phyloP scores from a whole-genome alignment of 345 rosid genomes.

The Heritiera littoralis region DNA sequence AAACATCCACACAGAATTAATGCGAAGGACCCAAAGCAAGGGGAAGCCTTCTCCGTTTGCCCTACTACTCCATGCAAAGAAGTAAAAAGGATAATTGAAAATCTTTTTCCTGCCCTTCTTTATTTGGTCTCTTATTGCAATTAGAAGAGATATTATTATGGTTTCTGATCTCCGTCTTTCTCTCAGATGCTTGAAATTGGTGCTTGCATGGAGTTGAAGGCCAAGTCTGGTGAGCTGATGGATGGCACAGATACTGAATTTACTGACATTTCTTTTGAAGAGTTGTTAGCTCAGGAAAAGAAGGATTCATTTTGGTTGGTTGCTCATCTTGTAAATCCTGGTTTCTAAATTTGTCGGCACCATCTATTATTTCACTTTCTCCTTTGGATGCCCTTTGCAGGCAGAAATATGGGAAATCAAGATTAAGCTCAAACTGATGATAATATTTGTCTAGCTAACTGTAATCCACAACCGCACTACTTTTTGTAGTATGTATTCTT shows the following conservation, averaged over 20 bases:
- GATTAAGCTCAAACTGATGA: constrained; percentile 42
- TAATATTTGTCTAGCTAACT: constrained; percentile 7
- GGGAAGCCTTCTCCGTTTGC: too few relatives aligned
- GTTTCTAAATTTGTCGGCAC: not conserved
- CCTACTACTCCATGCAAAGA: not conserved
- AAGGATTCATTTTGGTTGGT: constrained; percentile 85
- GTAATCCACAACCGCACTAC: not conserved
- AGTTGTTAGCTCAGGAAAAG: constrained; percentile 86
- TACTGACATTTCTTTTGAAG: constrained; percentile 82
- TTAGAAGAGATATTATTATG: not conserved
- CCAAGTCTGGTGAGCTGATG: constrained; percentile 41
- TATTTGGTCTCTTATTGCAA: constrained; percentile 5
- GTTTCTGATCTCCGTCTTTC: constrained; percentile 21
- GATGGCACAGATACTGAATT: constrained; percentile 46
- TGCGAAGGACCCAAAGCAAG: too few relatives aligned
- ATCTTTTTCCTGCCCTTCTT: not conserved
- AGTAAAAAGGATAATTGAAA: not conserved
- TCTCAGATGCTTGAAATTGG: constrained; percentile 74
- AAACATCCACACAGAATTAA: too few relatives aligned
- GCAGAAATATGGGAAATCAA: constrained; percentile 75
- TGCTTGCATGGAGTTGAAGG: constrained; percentile 58
- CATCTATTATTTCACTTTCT: not conserved
- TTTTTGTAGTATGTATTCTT: constrained; percentile 23
- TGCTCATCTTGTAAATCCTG: constrained; percentile 15
- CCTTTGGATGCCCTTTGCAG: constrained; percentile 40